These are phyloP conservation scores for Solanum gracilifrons DNA, from an alignment of 257 asterid genomes.

Conservation along the genomic window DNA sequence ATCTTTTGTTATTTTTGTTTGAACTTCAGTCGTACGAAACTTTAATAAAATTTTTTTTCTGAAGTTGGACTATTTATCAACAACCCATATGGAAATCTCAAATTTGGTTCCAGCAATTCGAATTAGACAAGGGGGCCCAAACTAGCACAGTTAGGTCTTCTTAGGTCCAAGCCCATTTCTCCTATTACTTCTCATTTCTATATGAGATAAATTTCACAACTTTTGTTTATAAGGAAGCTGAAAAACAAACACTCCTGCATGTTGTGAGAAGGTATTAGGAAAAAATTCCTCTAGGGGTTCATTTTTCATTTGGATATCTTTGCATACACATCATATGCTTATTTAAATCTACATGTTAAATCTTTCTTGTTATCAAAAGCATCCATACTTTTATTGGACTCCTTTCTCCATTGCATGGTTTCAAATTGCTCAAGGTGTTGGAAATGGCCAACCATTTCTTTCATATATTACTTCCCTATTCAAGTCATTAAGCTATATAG, in stretches of 20 bases:
- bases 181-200: neutral
- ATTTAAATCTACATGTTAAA: neutral
- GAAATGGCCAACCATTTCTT: neutral
- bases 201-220: neutral
- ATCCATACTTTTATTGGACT: neutral
- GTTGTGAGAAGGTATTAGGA: neutral
- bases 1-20: too few relatives aligned
- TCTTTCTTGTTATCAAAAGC: neutral
- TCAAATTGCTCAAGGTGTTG: too few relatives aligned
- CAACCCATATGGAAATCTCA: neutral
- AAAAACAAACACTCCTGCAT: neutral
- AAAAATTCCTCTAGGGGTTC: neutral
- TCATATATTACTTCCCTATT: neutral
- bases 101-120: neutral
- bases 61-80: neutral
- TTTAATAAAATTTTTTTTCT: too few relatives aligned
- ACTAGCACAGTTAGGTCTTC: neutral
- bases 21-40: neutral
- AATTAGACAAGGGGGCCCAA: neutral
- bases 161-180: neutral
- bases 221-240: slow-evolving; percentile 1
- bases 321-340: neutral
- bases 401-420: neutral
- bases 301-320: neutral
- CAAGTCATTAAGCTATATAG: neutral